A percentile compares a stretch with the other conserved stretches of the same genome.
Evolutionary conservation across 139 green algal species (phyloP).

Genomic region (Desmodesmus armatus): DNA sequence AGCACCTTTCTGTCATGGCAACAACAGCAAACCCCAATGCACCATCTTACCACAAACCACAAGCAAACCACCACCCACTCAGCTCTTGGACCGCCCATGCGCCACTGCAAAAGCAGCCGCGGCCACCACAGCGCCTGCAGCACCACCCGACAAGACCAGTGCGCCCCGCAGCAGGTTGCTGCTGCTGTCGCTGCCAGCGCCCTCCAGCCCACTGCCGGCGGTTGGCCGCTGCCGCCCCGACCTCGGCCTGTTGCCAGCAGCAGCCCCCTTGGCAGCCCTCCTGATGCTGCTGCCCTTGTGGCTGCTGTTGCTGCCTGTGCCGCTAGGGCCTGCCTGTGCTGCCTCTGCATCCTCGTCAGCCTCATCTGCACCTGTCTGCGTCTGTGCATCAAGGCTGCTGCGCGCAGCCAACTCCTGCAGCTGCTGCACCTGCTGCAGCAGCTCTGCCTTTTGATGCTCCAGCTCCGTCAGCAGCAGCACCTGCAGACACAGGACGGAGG

Average conservation of each 20-base stretch:
- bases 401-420: neutral
- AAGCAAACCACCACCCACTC: too few relatives aligned
- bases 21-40: too few relatives aligned
- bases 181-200: neutral
- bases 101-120: neutral
- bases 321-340: neutral
- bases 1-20: too few relatives aligned
- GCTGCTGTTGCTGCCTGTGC: neutral
- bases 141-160: conserved; percentile 21
- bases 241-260: neutral
- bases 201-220: too few relatives aligned
- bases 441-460: conserved; percentile 18
- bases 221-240: neutral
- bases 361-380: neutral
- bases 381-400: neutral
- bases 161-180: neutral
- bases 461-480: conserved; percentile 2
- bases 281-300: neutral
- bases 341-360: too few relatives aligned
- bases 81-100: neutral
- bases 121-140: conserved; percentile 13
- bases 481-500: too few relatives aligned
- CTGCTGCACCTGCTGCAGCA: conserved; percentile 25
- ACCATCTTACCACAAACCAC: too few relatives aligned
- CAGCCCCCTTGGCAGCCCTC: neutral